Evolutionary conservation across 805 yeast genomes (phyloP).

Genomic region (Cyberlindnera subsufficiens): DNA sequence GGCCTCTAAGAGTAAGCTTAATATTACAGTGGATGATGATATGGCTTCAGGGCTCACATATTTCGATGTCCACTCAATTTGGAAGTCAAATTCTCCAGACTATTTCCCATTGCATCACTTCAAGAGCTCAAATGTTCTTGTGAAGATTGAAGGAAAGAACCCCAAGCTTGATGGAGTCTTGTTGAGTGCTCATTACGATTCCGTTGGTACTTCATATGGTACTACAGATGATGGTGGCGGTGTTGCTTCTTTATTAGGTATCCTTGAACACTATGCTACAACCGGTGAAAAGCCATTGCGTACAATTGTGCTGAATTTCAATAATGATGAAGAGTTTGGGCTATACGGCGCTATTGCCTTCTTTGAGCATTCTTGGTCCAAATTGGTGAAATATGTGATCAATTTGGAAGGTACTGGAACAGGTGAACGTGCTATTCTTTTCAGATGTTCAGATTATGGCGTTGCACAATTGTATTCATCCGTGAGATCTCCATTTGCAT

Average conservation of each 20-base stretch:
- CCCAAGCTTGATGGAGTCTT: slow-evolving; percentile 58
- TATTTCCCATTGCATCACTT: slow-evolving; percentile 56
- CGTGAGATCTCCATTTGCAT: slow-evolving; percentile 67
- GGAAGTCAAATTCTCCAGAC: slow-evolving; percentile 31
- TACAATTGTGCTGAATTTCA: slow-evolving; percentile 76
- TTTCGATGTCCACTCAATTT: slow-evolving; percentile 45
- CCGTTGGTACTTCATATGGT: slow-evolving; percentile 83
- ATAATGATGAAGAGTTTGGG: slow-evolving; percentile 87
- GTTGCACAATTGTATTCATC: slow-evolving; percentile 51
- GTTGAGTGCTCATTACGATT: slow-evolving; percentile 82
- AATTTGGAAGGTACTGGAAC: slow-evolving; percentile 93
- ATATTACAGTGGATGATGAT: slow-evolving; percentile 32
- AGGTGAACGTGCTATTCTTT: slow-evolving; percentile 68
- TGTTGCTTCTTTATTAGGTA: slow-evolving; percentile 70
- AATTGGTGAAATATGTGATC: slow-evolving; percentile 55
- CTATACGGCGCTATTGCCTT: slow-evolving; percentile 76
- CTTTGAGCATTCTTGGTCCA: slow-evolving; percentile 66
- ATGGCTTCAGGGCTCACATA: slow-evolving; percentile 32
- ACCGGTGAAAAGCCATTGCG: slow-evolving; percentile 51
- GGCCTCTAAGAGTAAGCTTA: slow-evolving; percentile 19
- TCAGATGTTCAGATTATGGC: slow-evolving; percentile 77
- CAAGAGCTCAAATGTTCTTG: slow-evolving; percentile 79
- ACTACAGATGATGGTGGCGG: slow-evolving; percentile 94
- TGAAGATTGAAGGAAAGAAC: slow-evolving; percentile 62
- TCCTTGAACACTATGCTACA: slow-evolving; percentile 43